Percentiles rank a stretch among this genome's conserved stretches.
phyloP scores from a whole-genome alignment of 75 land plant genomes.

The Cupressus sempervirens region DNA sequence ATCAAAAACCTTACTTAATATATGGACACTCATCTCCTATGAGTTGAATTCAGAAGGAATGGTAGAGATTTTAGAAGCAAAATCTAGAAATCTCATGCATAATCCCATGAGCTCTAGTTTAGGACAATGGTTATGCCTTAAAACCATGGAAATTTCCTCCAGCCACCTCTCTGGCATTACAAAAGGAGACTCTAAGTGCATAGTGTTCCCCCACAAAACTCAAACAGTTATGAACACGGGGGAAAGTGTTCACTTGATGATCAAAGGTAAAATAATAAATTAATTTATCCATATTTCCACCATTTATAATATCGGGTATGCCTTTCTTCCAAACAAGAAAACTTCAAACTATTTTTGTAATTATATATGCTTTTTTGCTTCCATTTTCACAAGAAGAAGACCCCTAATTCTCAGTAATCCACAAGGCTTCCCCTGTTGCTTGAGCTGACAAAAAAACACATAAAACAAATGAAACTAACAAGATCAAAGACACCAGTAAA shows the following conservation, averaged over 20 bases:
- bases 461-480: not conserved
- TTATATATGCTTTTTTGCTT: not conserved
- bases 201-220: not conserved
- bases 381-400: not conserved
- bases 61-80: not conserved
- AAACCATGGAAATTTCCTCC: not conserved
- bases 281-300: not conserved
- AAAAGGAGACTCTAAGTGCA: not conserved
- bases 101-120: too few relatives aligned
- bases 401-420: not conserved
- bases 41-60: not conserved
- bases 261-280: not conserved
- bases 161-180: not conserved
- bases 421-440: not conserved
- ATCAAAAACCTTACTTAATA: not conserved
- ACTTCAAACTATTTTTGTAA: not conserved
- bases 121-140: not conserved
- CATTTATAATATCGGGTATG: not conserved
- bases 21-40: not conserved
- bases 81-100: not conserved
- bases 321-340: not conserved
- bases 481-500: not conserved
- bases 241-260: not conserved
- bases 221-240: not conserved
- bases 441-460: not conserved